Conservation (phyloP, 1,139 yeast species). For the Suhomyces taliae region DNA sequence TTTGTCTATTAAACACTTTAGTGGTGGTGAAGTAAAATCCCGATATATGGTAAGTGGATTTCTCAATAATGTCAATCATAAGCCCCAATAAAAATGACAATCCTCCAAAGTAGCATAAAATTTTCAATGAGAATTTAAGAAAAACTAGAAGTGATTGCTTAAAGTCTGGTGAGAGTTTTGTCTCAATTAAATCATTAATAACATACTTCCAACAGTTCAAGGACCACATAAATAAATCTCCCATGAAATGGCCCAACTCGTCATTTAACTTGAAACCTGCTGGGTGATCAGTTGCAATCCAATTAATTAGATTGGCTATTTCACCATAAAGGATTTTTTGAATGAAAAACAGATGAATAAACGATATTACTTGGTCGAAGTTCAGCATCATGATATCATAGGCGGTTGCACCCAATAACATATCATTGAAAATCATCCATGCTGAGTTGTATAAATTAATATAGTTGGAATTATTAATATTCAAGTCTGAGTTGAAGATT, state of each 20-base stretch:
- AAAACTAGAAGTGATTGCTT: not conserved
- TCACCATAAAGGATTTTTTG: conserved; percentile 30
- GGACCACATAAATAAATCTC: conserved; percentile 86
- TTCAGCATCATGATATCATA: conserved; percentile 53
- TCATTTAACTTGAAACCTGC: conserved; percentile 92
- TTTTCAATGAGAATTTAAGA: conserved; percentile 14
- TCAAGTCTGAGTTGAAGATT: conserved; percentile 37
- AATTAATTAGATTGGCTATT: conserved; percentile 52
- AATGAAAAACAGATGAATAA: conserved; percentile 39
- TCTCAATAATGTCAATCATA: conserved; percentile 60
- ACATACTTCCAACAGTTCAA: conserved; percentile 61
- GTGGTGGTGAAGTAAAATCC: conserved; percentile 80
- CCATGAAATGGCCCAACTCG: conserved; percentile 82
- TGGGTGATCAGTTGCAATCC: conserved; percentile 83
- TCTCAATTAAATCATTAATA: conserved; percentile 14
- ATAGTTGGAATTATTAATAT: conserved; percentile 65
- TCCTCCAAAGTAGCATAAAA: conserved; percentile 53
- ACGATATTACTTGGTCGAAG: conserved; percentile 30
- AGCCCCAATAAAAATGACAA: conserved; percentile 69
- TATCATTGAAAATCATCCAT: conserved; percentile 85
- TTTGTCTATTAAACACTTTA: conserved; percentile 74
- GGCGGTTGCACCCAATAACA: conserved; percentile 67
- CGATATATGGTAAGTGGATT: conserved; percentile 70
- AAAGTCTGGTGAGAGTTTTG: conserved; percentile 3
- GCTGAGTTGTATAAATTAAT: conserved; percentile 83